Percentiles rank a stretch among this genome's conserved stretches.
These are phyloP conservation scores for Skeletonema potamos DNA, from an alignment of 108 stramenopile genomes.

Conservation along the genomic window DNA sequence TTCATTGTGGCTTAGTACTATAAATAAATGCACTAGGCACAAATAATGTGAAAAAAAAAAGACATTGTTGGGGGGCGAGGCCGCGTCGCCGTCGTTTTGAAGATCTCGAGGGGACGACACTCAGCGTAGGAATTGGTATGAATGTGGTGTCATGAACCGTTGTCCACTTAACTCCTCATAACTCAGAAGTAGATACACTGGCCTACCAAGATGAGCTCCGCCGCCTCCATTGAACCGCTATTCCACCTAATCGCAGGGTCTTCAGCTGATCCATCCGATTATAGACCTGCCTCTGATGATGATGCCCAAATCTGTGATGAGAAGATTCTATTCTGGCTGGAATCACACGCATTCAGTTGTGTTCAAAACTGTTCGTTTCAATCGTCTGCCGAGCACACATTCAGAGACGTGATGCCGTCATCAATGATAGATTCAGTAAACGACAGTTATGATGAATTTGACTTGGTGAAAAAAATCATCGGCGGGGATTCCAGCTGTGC, in stretches of 20 bases:
- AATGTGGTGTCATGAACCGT: no score
- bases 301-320: neutral
- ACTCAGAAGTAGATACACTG: no score
- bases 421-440: neutral
- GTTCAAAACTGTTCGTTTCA: neutral
- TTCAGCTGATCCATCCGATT: neutral
- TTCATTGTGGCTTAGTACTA: no score
- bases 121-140: neutral
- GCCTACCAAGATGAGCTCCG: neutral
- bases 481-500: constrained; percentile 5
- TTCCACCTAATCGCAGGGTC: neutral
- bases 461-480: constrained; percentile 10
- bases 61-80: no score
- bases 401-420: constrained; percentile 1
- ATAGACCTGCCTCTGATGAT: neutral
- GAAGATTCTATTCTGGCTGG: constrained; percentile 10
- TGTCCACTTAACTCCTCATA: no score
- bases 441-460: neutral
- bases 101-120: no score
- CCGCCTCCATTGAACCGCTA: neutral
- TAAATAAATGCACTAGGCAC: no score
- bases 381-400: neutral
- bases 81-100: no score
- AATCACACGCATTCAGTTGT: constrained; percentile 18
- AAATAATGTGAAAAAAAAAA: no score